Percentiles rank a stretch among this genome's conserved stretches.
phyloP scores from a whole-genome alignment of 257 asterid genomes.

The Solanum neorickii region DNA sequence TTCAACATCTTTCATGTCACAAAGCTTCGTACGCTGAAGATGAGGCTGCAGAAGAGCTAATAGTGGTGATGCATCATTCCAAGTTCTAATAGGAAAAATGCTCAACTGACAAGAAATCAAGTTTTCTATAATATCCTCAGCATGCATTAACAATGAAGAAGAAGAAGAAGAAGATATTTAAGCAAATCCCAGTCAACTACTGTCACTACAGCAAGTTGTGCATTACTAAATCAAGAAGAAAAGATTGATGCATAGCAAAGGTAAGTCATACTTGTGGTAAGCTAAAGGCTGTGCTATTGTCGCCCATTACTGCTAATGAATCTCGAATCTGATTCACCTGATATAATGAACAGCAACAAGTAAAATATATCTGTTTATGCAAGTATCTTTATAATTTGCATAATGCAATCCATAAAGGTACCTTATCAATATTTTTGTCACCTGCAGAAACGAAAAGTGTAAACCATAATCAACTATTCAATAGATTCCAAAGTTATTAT shows the following conservation, averaged over 20 bases:
- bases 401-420: neutral
- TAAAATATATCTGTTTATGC: neutral
- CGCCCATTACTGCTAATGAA: constrained; percentile 92
- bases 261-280: constrained; percentile 65
- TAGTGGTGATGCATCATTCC: constrained; percentile 1
- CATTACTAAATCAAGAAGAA: neutral
- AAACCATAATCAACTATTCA: constrained; percentile 7
- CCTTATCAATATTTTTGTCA: constrained; percentile 81
- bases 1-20: constrained; percentile 83
- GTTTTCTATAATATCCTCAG: neutral
- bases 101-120: neutral
- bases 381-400: neutral
- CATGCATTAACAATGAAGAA: neutral
- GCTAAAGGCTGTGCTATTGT: constrained; percentile 93
- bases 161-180: neutral
- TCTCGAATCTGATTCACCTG: constrained; percentile 98
- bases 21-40: constrained; percentile 86
- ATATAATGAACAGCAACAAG: neutral
- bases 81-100: neutral
- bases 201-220: neutral
- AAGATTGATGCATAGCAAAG: neutral
- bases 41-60: constrained; percentile 67
- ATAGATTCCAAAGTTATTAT: neutral
- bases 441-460: constrained; percentile 39
- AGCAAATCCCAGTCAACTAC: neutral